Percentiles rank a stretch among this genome's conserved stretches.
These are phyloP conservation scores for Ocimum tenuiflorum DNA, from an alignment of 257 asterid species.

Conservation along the genomic window DNA sequence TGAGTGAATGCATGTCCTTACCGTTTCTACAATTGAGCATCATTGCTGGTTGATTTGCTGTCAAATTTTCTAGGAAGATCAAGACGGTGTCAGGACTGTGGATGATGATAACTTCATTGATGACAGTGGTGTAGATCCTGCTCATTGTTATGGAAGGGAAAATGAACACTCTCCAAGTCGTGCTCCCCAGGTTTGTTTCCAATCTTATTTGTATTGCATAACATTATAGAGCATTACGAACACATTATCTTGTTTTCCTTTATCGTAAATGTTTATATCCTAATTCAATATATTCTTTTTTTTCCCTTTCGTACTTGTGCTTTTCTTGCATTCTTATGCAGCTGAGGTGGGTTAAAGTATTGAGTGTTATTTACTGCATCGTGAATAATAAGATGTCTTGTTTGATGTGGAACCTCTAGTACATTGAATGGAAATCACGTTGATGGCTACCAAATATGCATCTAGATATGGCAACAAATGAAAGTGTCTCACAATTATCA, in stretches of 20 bases:
- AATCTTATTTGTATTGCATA: not conserved
- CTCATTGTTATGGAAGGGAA: conserved; percentile 43
- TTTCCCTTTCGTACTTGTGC: not conserved
- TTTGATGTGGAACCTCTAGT: too few species aligned
- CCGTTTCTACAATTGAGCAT: not conserved
- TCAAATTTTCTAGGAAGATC: conserved; percentile 42
- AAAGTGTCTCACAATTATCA: not conserved
- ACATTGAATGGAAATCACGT: not conserved
- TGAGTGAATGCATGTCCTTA: not conserved
- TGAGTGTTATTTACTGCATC: not conserved
- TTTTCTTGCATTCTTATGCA: not conserved
- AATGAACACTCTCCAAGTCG: conserved; percentile 48
- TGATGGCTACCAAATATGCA: not conserved
- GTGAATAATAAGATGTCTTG: too few species aligned
- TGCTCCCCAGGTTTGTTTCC: conserved; percentile 47
- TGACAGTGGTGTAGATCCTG: conserved; percentile 59
- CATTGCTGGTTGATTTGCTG: conserved; percentile 5
- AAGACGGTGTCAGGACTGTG: conserved; percentile 43
- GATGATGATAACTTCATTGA: conserved; percentile 73
- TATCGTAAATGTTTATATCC: not conserved
- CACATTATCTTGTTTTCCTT: not conserved
- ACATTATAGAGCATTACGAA: not conserved
- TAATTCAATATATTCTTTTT: not conserved
- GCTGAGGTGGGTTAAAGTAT: not conserved
- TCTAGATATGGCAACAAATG: not conserved